phyloP scores from a whole-genome alignment of 2,329 filamentous ascomycete genomes.

The Botryotinia calthae region DNA sequence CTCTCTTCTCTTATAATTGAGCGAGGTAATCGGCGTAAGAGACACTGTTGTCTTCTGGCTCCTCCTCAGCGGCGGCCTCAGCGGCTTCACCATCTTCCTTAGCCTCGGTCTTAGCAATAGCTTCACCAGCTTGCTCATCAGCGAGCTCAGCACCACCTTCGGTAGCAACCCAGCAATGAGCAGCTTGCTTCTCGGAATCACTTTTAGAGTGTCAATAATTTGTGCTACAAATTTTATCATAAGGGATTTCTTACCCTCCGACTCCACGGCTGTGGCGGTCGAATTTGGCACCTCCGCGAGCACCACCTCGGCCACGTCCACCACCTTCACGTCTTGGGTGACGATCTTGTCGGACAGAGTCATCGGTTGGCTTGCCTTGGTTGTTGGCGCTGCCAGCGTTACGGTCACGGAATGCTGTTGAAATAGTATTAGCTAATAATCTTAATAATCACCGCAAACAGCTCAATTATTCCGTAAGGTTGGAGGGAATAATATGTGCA shows the following conservation, averaged over 20 bases:
- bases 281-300: slow-evolving; percentile 37
- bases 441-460: background rate
- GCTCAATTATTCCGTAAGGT: background rate
- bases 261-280: slow-evolving; percentile 41
- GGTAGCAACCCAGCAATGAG: slow-evolving; percentile 82
- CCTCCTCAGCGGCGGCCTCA: slow-evolving; percentile 42
- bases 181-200: slow-evolving; percentile 82
- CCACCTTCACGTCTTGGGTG: slow-evolving; percentile 56
- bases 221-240: background rate
- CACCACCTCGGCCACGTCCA: slow-evolving; percentile 51
- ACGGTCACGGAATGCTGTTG: slow-evolving; percentile 82
- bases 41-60: slow-evolving; percentile 74
- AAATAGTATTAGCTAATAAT: slow-evolving; percentile 19
- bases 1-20: slow-evolving; percentile 73
- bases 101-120: slow-evolving; percentile 81
- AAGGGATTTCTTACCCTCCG: slow-evolving; percentile 32
- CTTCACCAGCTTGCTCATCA: slow-evolving; percentile 89
- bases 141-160: slow-evolving; percentile 81
- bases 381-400: slow-evolving; percentile 78
- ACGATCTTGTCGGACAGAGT: slow-evolving; percentile 56
- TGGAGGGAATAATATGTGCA: background rate
- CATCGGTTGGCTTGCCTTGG: slow-evolving; percentile 75
- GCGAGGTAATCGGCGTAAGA: slow-evolving; percentile 87
- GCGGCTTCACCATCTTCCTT: slow-evolving; percentile 59
- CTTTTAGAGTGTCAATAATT: slow-evolving; percentile 42